phyloP scores from a whole-genome alignment of 148 eudicot genomes.

The Vaccinium myrtillus region DNA sequence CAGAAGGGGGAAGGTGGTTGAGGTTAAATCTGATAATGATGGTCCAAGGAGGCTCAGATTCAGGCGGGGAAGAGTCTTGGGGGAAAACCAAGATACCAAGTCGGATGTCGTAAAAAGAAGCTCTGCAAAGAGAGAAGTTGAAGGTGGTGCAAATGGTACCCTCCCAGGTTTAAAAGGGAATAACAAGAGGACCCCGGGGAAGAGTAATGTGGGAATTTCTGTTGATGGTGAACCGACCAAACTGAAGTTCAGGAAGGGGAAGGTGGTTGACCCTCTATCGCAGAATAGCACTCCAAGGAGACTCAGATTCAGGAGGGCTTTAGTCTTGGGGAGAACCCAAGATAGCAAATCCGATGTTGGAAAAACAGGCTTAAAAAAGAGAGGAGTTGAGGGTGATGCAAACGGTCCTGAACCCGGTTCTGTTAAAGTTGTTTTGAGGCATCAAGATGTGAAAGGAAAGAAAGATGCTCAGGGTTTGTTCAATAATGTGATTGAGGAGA shows the following conservation, averaged over 20 bases:
- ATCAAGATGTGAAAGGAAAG: slow-evolving; percentile 70
- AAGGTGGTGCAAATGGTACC: background rate
- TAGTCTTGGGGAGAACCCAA: slow-evolving; percentile 29
- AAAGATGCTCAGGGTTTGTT: slow-evolving; percentile 63
- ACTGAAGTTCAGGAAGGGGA: slow-evolving; percentile 68
- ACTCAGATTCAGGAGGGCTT: slow-evolving; percentile 47
- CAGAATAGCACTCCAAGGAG: slow-evolving; percentile 40
- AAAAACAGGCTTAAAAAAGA: slow-evolving; percentile 35
- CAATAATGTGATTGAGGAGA: slow-evolving; percentile 83
- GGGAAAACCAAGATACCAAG: background rate
- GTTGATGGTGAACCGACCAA: slow-evolving; percentile 30
- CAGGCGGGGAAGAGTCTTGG: background rate
- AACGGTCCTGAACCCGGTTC: slow-evolving; percentile 22
- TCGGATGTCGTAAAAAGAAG: background rate
- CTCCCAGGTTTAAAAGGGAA: slow-evolving; percentile 18
- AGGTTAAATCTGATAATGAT: background rate
- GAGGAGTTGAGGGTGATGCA: slow-evolving; percentile 20
- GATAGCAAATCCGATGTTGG: slow-evolving; percentile 25
- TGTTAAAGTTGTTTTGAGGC: slow-evolving; percentile 64
- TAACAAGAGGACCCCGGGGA: slow-evolving; percentile 14
- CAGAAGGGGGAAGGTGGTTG: slow-evolving; percentile 9
- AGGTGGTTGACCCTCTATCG: slow-evolving; percentile 48
- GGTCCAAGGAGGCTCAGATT: slow-evolving; percentile 1
- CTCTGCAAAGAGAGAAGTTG: background rate
- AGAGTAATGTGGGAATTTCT: slow-evolving; percentile 20